These are phyloP conservation scores for Ceratobasidium sp. DNA, from an alignment of 1,284 basidiomycete species.

Conservation along the genomic window DNA sequence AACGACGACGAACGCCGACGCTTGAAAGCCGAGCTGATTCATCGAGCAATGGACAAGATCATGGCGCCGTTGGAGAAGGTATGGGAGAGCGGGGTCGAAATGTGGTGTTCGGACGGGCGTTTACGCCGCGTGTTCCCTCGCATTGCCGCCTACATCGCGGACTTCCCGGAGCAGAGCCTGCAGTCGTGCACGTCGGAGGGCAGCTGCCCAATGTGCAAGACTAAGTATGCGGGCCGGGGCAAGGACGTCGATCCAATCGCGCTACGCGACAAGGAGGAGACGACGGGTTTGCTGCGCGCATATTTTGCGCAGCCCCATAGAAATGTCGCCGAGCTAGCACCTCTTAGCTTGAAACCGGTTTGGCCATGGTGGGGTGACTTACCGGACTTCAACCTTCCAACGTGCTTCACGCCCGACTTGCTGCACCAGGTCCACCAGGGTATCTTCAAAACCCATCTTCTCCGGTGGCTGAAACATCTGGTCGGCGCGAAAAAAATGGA, in stretches of 20 bases:
- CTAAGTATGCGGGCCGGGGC: background rate
- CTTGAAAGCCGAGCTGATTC: background rate
- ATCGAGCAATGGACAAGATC: constrained; percentile 13
- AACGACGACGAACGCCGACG: too few relatives aligned
- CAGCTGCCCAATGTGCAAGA: constrained; percentile 17
- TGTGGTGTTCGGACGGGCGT: constrained; percentile 32
- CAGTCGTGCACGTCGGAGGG: constrained; percentile 16
- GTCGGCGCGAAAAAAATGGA: background rate
- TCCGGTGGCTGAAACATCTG: background rate
- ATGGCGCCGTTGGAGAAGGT: constrained; percentile 7
- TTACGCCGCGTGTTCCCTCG: constrained; percentile 4
- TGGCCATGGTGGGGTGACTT: constrained; percentile 39
- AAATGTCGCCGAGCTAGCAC: background rate
- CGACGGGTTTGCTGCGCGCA: background rate
- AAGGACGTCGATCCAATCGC: background rate
- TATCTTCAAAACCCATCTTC: constrained; percentile 21
- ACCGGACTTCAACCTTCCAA: constrained; percentile 38
- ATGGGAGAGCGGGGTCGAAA: constrained; percentile 13
- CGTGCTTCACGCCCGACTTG: constrained; percentile 45
- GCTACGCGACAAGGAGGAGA: constrained; percentile 6
- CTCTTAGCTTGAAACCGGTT: constrained; percentile 9
- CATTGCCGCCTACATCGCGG: constrained; percentile 3
- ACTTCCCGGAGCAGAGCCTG: constrained; percentile 21
- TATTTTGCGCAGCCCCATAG: background rate
- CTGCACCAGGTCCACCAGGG: constrained; percentile 48